Conservation (phyloP, 2,329 filamentous ascomycete genomes). For the Fusarium sp. region DNA sequence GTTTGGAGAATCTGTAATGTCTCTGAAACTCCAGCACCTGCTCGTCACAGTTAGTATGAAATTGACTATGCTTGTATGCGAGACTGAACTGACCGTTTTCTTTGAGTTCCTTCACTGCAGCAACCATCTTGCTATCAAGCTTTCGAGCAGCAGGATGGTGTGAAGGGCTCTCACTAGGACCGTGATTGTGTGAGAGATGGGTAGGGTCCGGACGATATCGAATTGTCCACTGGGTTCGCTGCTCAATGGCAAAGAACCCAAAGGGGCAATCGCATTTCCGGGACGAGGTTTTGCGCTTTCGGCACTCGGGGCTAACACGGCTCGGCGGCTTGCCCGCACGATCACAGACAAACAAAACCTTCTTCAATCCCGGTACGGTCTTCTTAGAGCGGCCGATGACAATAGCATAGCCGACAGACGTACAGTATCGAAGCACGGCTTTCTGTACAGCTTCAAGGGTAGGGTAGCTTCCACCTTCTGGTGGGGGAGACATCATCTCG, state of each 20-base stretch:
- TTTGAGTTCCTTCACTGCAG: slow-evolving; percentile 74
- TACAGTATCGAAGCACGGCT: slow-evolving; percentile 73
- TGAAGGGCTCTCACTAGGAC: slow-evolving; percentile 74
- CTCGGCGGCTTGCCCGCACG: slow-evolving; percentile 72
- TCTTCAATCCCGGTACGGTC: slow-evolving; percentile 74
- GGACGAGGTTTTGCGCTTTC: slow-evolving; percentile 76
- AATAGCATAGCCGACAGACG: slow-evolving; percentile 75
- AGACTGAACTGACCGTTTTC: slow-evolving; percentile 71
- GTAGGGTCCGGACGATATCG: slow-evolving; percentile 70
- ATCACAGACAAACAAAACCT: slow-evolving; percentile 76
- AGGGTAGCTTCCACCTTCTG: slow-evolving; percentile 73
- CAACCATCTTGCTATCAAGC: slow-evolving; percentile 75
- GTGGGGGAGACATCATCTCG: slow-evolving; percentile 71
- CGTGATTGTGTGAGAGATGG: slow-evolving; percentile 73
- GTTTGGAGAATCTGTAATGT: slow-evolving; percentile 75
- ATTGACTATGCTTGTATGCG: slow-evolving; percentile 24
- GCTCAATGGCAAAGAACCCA: slow-evolving; percentile 77
- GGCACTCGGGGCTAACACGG: slow-evolving; percentile 72
- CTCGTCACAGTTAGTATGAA: slow-evolving; percentile 51
- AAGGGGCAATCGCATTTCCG: slow-evolving; percentile 77
- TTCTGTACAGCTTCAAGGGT: slow-evolving; percentile 75
- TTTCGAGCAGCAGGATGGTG: slow-evolving; percentile 75
- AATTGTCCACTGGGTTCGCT: slow-evolving; percentile 75
- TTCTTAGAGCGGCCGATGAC: slow-evolving; percentile 77
- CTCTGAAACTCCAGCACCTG: slow-evolving; percentile 73